phyloP scores from a whole-genome alignment of 768 basidiomycete genomes.

The Boletus tomentosulus region DNA sequence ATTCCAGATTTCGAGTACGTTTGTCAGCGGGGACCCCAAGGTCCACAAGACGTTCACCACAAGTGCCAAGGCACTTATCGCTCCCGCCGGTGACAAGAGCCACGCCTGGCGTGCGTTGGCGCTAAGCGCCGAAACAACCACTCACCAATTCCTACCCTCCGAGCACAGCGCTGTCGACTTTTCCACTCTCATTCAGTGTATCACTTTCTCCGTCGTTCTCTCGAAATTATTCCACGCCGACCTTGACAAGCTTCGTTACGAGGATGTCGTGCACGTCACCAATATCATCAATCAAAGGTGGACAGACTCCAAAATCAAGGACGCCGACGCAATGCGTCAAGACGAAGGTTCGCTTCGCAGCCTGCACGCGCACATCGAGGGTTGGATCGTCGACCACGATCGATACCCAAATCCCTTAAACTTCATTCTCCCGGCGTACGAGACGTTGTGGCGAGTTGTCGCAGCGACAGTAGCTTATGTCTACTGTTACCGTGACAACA shows the following conservation, averaged over 20 bases:
- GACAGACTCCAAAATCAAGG: conserved; percentile 21
- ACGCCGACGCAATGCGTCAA: conserved; percentile 5
- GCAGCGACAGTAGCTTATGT: conserved; percentile 39
- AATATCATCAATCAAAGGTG: conserved; percentile 34
- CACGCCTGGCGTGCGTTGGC: conserved; percentile 14
- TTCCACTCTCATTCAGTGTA: conserved; percentile 39
- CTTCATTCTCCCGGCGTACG: conserved; percentile 56
- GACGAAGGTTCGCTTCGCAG: conserved; percentile 28
- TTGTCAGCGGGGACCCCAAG: conserved; percentile 39
- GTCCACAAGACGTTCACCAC: conserved; percentile 28
- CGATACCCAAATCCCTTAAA: conserved; percentile 39
- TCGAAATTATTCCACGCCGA: conserved; percentile 35
- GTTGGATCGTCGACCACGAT: conserved; percentile 35
- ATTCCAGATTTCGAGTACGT: conserved; percentile 43
- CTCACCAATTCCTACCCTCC: conserved; percentile 11
- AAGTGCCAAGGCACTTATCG: conserved; percentile 20
- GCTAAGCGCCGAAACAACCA: conserved; percentile 11
- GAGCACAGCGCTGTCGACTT: conserved; percentile 20
- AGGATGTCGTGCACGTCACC: conserved; percentile 39
- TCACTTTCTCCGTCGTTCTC: conserved; percentile 43
- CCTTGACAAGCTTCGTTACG: conserved; percentile 25
- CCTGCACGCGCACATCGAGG: conserved; percentile 26
- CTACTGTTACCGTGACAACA: conserved; percentile 22
- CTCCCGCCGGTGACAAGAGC: not conserved
- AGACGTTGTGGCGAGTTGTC: conserved; percentile 62